Evolutionary conservation across 2,329 filamentous ascomycete genomes (phyloP).

Genomic region (Curvularia lunata): DNA sequence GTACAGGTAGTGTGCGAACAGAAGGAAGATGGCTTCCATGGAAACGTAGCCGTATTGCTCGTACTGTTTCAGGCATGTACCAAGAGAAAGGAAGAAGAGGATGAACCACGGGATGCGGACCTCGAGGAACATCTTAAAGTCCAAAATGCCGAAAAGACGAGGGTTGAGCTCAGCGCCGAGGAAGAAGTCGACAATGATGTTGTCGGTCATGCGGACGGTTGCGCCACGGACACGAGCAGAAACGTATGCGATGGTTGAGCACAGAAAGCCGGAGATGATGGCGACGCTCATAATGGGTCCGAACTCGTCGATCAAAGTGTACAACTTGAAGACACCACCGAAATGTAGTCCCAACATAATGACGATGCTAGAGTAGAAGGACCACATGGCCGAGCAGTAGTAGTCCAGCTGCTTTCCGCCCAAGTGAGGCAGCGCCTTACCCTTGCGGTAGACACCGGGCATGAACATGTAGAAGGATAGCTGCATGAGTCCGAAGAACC

Average conservation of each 20-base stretch:
- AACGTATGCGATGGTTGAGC: slow-evolving; percentile 83
- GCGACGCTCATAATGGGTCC: slow-evolving; percentile 91
- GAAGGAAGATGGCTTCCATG: slow-evolving; percentile 80
- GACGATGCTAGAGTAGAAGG: slow-evolving; percentile 84
- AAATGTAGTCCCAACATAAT: slow-evolving; percentile 76
- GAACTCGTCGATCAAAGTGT: slow-evolving; percentile 94
- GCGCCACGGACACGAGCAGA: slow-evolving; percentile 81
- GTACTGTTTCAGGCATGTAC: slow-evolving; percentile 80
- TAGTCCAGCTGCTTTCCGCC: slow-evolving; percentile 87
- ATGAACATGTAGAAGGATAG: slow-evolving; percentile 81
- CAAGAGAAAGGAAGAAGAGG: slow-evolving; percentile 77
- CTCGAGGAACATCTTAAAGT: slow-evolving; percentile 97
- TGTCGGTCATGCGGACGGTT: slow-evolving; percentile 90
- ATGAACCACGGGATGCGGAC: slow-evolving; percentile 93
- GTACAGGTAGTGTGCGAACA: slow-evolving; percentile 91
- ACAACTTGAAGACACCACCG: slow-evolving; percentile 83
- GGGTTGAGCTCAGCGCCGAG: slow-evolving; percentile 90
- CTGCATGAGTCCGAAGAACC: slow-evolving; percentile 88
- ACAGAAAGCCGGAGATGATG: slow-evolving; percentile 86
- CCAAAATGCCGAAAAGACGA: slow-evolving; percentile 80
- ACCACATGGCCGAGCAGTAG: slow-evolving; percentile 89
- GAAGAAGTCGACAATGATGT: slow-evolving; percentile 85
- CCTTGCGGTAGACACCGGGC: slow-evolving; percentile 85
- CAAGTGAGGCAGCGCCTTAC: slow-evolving; percentile 83
- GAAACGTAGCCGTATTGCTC: slow-evolving; percentile 86